phyloP scores from a whole-genome alignment of 2,329 filamentous ascomycete species.

The Trichoderma oligosporum region DNA sequence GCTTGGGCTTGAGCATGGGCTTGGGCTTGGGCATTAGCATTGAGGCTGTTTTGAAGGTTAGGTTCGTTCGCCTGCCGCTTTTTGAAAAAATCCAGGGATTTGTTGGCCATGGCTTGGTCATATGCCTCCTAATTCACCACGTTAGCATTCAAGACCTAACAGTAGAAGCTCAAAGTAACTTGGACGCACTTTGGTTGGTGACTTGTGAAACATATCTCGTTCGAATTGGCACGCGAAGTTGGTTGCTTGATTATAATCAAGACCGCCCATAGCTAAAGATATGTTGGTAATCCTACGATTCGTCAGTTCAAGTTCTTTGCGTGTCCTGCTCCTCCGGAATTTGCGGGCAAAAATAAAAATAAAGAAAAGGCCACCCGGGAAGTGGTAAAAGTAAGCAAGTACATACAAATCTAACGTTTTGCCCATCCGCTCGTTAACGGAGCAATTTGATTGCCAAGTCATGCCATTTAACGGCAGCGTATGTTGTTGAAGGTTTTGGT shows the following conservation, averaged over 20 bases:
- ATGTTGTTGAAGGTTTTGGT: constrained; percentile 37
- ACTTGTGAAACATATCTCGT: constrained; percentile 44
- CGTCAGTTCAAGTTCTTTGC: not conserved
- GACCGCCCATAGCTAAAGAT: constrained; percentile 41
- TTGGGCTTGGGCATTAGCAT: constrained; percentile 40
- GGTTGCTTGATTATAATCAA: constrained; percentile 42
- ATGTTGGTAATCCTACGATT: constrained; percentile 49
- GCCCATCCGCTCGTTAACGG: constrained; percentile 40
- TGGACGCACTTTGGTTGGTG: constrained; percentile 45
- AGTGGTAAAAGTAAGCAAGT: not conserved
- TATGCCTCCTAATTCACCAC: constrained; percentile 43
- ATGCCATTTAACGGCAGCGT: constrained; percentile 32
- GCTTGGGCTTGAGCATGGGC: constrained; percentile 36
- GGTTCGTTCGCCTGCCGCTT: constrained; percentile 50
- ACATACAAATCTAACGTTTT: constrained; percentile 44
- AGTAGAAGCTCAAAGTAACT: not conserved
- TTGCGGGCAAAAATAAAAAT: not conserved
- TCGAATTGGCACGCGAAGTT: constrained; percentile 46
- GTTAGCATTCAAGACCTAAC: not conserved
- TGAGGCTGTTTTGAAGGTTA: constrained; percentile 48
- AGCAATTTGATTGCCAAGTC: constrained; percentile 40
- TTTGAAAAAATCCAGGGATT: constrained; percentile 47
- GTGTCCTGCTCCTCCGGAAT: too few relatives aligned
- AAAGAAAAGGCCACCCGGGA: not conserved
- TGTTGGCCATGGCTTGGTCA: constrained; percentile 45